These are phyloP conservation scores for Exophiala mesophila DNA, from an alignment of 2,329 filamentous ascomycete genomes.

Conservation along the genomic window DNA sequence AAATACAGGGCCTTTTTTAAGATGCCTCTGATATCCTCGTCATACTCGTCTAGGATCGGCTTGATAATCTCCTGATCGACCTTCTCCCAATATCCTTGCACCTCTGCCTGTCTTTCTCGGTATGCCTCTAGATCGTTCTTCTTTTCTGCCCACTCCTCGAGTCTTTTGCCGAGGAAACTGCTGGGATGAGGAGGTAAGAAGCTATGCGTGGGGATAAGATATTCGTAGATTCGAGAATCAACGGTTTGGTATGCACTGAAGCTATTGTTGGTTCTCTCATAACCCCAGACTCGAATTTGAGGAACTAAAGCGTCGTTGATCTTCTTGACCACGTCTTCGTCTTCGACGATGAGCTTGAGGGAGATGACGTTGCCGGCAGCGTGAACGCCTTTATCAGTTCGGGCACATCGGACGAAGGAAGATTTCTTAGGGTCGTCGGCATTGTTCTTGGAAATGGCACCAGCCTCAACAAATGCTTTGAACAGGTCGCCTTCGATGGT, in stretches of 20 bases:
- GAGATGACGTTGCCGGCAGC: conserved; percentile 94
- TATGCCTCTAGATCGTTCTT: conserved; percentile 67
- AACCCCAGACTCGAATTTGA: conserved; percentile 94
- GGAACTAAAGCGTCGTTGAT: conserved; percentile 81
- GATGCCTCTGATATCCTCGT: conserved; percentile 35
- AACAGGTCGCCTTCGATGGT: conserved; percentile 97
- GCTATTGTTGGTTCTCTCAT: conserved; percentile 78
- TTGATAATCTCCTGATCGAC: conserved; percentile 77
- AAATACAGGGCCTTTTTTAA: conserved; percentile 38
- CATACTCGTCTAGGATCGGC: conserved; percentile 51
- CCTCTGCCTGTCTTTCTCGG: conserved; percentile 66
- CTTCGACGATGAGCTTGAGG: conserved; percentile 91
- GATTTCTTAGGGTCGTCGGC: conserved; percentile 96
- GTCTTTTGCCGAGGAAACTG: conserved; percentile 75
- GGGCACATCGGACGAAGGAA: conserved; percentile 84
- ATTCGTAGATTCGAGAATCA: conserved; percentile 96
- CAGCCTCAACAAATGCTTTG: conserved; percentile 80
- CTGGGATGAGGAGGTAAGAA: conserved; percentile 88
- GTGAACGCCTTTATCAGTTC: conserved; percentile 96
- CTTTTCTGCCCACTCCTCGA: conserved; percentile 72
- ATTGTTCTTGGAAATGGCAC: conserved; percentile 94
- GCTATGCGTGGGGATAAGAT: conserved; percentile 87
- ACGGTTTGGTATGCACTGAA: conserved; percentile 95
- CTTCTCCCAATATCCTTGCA: conserved; percentile 74
- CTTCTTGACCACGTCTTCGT: conserved; percentile 77